These are phyloP conservation scores for Erysimum cheiri DNA, from an alignment of 441 rosid species.

Conservation along the genomic window DNA sequence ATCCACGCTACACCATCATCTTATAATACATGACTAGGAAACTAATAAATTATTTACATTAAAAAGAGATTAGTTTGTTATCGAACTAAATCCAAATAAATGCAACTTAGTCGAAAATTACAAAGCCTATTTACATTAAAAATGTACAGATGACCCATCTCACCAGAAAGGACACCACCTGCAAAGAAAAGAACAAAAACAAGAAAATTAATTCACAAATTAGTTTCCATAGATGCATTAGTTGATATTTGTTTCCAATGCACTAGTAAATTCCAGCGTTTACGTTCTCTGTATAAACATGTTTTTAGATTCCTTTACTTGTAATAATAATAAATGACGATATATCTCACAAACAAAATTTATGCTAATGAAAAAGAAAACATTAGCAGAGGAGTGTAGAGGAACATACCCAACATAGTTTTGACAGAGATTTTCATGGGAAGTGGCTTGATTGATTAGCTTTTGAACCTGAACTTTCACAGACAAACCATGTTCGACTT, in stretches of 20 bases:
- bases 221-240: too few relatives aligned
- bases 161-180: conserved; percentile 99
- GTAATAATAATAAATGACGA: background rate
- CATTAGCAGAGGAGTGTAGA: conserved; percentile 4
- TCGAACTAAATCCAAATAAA: conserved; percentile 22
- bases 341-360: background rate
- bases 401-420: conserved; percentile 92
- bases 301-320: background rate
- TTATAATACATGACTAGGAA: conserved; percentile 18
- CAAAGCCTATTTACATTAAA: conserved; percentile 38
- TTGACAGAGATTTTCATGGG: conserved; percentile 96
- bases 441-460: conserved; percentile 84
- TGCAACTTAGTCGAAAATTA: conserved; percentile 21
- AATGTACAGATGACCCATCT: conserved; percentile 39
- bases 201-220: background rate
- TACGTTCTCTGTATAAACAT: background rate
- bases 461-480: conserved; percentile 97
- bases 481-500: conserved; percentile 91
- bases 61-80: conserved; percentile 12
- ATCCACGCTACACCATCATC: conserved; percentile 18
- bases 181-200: conserved; percentile 16
- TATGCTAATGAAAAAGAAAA: background rate
- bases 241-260: background rate
- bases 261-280: background rate
- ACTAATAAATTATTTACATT: conserved; percentile 35